Evolutionary conservation across 768 basidiomycete species (phyloP), one percentile per base, ranked within the genome.

Genomic region (Hortiboletus flavorubellus): DNA sequence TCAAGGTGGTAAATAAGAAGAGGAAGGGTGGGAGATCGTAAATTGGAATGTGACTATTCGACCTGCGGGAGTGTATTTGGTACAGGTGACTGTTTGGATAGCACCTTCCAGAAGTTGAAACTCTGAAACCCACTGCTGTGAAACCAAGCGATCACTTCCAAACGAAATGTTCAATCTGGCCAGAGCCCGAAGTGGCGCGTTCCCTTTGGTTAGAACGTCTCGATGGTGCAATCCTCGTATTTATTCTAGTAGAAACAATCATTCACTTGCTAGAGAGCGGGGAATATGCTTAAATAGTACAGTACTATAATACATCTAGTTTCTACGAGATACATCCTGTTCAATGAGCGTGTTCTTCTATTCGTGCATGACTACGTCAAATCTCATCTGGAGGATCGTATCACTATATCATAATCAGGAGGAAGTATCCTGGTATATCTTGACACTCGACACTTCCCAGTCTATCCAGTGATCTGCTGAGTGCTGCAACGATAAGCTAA

Each of bases 1-100:
- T 93, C 78, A 95, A 93, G 74, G 89, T 95, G 6, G 91, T 94
- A 49, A 93, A 93, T 63, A 94, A 95, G 79, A 97, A 95, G 78
- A 97, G 93, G 83, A 92, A 91, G 74, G 81, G 86, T 15, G 80
- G 80, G 30, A 77, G 82, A 63, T 67, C 83, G 44, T 87, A 68
- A 75, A 39, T 33, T 16, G 49, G 51, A 18, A 26, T 21, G 45
- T 45, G 43, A 31, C 34, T 30, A 38, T 52, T 29, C 44, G 31
- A n/a, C 39, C 34, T 29, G 46, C 23, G 33, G 35, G 46, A 31
- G 23, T 49, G 44, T 68, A 54, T 54, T 39, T 49, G 54, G 53
- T 63, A 61, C 33, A 42, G 53, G 66, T 51, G 33, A 33, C 51
- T 53, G 56, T 51, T 69, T 67, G 67, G 67, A 64, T 67, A 59